Conservation (phyloP, 73 alveolate genomes). For the Paramecium primaurelia region DNA sequence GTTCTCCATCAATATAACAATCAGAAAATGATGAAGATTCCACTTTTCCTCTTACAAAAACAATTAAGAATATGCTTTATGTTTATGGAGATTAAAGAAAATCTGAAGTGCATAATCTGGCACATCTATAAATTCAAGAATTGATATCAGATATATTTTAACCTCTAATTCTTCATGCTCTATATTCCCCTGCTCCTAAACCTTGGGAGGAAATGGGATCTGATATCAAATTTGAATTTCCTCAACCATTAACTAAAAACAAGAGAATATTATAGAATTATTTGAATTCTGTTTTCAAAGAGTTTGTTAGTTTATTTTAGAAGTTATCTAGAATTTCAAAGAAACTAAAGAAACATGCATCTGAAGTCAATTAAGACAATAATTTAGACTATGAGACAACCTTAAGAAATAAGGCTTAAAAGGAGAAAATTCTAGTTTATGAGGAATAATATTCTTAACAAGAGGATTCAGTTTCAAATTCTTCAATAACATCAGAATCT, state of each 20-base stretch:
- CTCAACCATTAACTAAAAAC: neutral
- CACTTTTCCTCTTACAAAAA: neutral
- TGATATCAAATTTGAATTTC: neutral
- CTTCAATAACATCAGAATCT: constrained; percentile 10
- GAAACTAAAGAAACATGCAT: neutral
- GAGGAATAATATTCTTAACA: neutral
- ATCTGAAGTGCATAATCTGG: constrained; percentile 1
- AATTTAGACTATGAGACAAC: neutral
- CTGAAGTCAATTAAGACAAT: neutral
- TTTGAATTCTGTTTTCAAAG: constrained; percentile 1
- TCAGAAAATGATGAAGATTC: neutral
- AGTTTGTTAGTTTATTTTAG: neutral
- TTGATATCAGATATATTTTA: neutral
- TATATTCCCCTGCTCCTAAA: neutral
- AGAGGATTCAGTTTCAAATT: neutral
- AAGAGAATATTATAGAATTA: neutral
- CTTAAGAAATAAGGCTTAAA: neutral
- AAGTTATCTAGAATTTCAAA: neutral
- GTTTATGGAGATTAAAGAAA: constrained; percentile 37
- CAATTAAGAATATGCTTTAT: constrained; percentile 23
- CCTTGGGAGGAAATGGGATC: neutral
- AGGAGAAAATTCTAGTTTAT: neutral
- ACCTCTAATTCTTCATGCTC: neutral
- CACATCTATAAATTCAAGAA: neutral
- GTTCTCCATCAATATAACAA: neutral